Conservation (phyloP, 345 rosid species). For the Stellera chamaejasme region DNA sequence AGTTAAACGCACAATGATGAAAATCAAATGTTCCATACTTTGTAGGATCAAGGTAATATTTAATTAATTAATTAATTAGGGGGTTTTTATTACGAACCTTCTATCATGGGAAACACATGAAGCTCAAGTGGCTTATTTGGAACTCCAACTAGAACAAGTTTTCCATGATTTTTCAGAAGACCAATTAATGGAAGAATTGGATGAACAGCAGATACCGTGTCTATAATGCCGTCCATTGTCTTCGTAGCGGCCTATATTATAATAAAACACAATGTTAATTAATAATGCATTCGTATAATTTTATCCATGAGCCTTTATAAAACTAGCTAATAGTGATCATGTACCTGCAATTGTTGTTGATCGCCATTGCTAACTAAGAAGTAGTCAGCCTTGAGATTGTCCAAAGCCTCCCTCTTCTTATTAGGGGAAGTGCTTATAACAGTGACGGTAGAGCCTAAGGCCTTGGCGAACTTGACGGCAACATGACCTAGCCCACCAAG, state of each 20-base stretch:
- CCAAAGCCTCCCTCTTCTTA: constrained; percentile 24
- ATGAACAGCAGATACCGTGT: constrained; percentile 39
- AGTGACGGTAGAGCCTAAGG: constrained; percentile 30
- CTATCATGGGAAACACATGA: constrained; percentile 28
- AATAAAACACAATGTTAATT: neutral
- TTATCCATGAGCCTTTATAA: neutral
- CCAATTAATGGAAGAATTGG: constrained; percentile 29
- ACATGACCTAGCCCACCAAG: constrained; percentile 51
- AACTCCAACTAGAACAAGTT: constrained; percentile 35
- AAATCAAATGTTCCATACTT: too few species aligned
- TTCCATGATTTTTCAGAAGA: constrained; percentile 30
- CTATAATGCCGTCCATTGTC: constrained; percentile 42
- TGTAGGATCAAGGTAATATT: too few species aligned
- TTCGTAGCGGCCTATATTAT: constrained; percentile 19
- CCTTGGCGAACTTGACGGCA: constrained; percentile 49
- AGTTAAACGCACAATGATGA: too few species aligned
- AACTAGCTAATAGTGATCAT: neutral
- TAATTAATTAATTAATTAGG: too few species aligned
- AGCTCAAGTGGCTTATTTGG: constrained; percentile 49
- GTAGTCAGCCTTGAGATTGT: constrained; percentile 21
- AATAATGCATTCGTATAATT: neutral
- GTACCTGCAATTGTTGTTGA: constrained; percentile 16
- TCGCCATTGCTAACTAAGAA: constrained; percentile 19
- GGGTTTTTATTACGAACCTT: constrained; percentile 14
- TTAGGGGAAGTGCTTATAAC: constrained; percentile 27